These are phyloP conservation scores for Penicillium sp. DNA, from an alignment of 2,329 filamentous ascomycete genomes.

Conservation along the genomic window DNA sequence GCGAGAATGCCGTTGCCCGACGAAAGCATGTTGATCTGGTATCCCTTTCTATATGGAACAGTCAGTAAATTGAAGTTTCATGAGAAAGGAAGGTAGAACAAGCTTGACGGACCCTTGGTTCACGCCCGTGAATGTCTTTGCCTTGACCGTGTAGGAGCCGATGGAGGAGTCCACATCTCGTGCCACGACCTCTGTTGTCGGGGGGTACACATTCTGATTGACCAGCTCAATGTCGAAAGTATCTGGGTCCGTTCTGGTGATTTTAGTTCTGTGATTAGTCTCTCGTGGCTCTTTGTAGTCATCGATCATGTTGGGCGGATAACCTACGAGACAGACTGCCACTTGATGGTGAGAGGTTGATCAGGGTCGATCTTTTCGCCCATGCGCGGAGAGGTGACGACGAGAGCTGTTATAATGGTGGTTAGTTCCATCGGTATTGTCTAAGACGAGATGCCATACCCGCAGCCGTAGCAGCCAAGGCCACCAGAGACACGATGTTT, in stretches of 20 bases:
- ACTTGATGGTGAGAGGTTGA: conserved; percentile 38
- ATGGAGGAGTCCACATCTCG: conserved; percentile 35
- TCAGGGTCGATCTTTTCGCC: conserved; percentile 38
- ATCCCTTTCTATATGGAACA: conserved; percentile 29
- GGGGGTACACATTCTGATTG: conserved; percentile 39
- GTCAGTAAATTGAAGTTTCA: neutral
- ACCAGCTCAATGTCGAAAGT: conserved; percentile 44
- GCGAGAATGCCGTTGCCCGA: conserved; percentile 41
- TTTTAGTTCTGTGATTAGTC: conserved; percentile 1
- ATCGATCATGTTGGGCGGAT: neutral
- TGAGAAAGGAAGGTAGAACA: neutral
- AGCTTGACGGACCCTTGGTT: conserved; percentile 24
- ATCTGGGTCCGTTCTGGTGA: conserved; percentile 38
- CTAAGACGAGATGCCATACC: conserved; percentile 20
- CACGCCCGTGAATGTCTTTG: conserved; percentile 22
- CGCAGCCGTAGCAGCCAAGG: conserved; percentile 30
- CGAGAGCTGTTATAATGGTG: conserved; percentile 26
- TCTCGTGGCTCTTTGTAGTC: neutral
- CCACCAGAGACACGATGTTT: conserved; percentile 24
- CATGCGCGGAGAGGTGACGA: conserved; percentile 34
- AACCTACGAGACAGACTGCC: conserved; percentile 38
- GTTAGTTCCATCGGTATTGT: neutral
- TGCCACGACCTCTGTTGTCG: conserved; percentile 32
- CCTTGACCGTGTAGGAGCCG: conserved; percentile 37
- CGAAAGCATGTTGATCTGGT: conserved; percentile 44